Conservation (phyloP, 1,139 yeast species). For the Diutina pseudorugosa region DNA sequence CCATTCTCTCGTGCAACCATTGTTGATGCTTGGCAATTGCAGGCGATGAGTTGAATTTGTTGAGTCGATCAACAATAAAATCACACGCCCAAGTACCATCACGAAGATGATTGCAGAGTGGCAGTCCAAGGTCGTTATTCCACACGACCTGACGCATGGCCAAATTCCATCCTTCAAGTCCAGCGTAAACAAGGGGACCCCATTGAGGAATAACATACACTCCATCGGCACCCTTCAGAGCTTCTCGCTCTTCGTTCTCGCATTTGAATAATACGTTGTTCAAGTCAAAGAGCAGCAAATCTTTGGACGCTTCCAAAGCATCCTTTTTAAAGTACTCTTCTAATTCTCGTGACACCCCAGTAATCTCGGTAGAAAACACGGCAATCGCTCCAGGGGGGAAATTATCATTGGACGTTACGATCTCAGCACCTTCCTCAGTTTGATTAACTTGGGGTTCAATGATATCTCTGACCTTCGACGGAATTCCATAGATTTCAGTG, state of each 20-base stretch:
- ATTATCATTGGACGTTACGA: slow-evolving; percentile 33
- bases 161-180: slow-evolving; percentile 86
- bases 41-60: slow-evolving; percentile 34
- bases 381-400: slow-evolving; percentile 92
- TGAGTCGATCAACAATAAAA: slow-evolving; percentile 51
- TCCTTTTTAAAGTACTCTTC: slow-evolving; percentile 60
- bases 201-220: slow-evolving; percentile 60
- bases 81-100: slow-evolving; percentile 87
- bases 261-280: slow-evolving; percentile 68
- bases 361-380: slow-evolving; percentile 62
- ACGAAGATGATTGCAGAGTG: slow-evolving; percentile 70
- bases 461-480: slow-evolving; percentile 47
- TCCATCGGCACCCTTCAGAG: slow-evolving; percentile 59
- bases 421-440: slow-evolving; percentile 28
- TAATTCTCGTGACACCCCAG: slow-evolving; percentile 36
- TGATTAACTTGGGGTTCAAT: not conserved
- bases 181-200: slow-evolving; percentile 75
- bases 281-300: slow-evolving; percentile 53
- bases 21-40: slow-evolving; percentile 40
- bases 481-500: slow-evolving; percentile 43
- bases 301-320: slow-evolving; percentile 58
- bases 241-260: slow-evolving; percentile 81
- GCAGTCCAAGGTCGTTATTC: slow-evolving; percentile 71
- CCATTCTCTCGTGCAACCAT: slow-evolving; percentile 63
- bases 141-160: slow-evolving; percentile 51